Conservation (phyloP, 2,329 filamentous ascomycete species). For the Rhytidhysteron rufulum region DNA sequence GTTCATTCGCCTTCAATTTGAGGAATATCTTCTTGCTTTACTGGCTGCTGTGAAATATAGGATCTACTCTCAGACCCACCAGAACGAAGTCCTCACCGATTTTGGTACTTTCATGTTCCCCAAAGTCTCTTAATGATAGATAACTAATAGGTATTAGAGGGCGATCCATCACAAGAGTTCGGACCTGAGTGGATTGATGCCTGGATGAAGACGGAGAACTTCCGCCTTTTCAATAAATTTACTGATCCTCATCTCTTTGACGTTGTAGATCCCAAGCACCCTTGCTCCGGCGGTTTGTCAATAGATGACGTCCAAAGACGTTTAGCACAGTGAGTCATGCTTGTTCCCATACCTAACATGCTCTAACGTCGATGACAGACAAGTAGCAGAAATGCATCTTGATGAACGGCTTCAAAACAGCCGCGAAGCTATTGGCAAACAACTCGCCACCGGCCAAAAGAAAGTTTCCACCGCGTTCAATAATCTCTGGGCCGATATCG, state of each 20-base stretch:
- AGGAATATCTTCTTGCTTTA: conserved; percentile 89
- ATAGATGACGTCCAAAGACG: conserved; percentile 93
- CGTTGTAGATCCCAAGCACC: conserved; percentile 88
- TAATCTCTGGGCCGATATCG: conserved; percentile 86
- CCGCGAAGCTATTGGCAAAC: conserved; percentile 80
- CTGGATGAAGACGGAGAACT: conserved; percentile 88
- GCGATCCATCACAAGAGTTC: conserved; percentile 82
- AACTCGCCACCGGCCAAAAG: conserved; percentile 81
- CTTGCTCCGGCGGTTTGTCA: conserved; percentile 84
- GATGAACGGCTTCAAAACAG: conserved; percentile 85
- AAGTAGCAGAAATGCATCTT: conserved; percentile 88
- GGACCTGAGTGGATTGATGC: conserved; percentile 78
- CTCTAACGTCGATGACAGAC: conserved; percentile 45
- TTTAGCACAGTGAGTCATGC: conserved; percentile 66
- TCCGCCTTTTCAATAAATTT: conserved; percentile 73
- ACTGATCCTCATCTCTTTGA: conserved; percentile 85
- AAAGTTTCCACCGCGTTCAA: conserved; percentile 86
- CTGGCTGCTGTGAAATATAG: conserved; percentile 89
- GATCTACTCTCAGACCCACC: conserved; percentile 42
- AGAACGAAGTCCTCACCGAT: conserved; percentile 58
- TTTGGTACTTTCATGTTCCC: too few relatives aligned
- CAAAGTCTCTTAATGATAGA: too few relatives aligned
- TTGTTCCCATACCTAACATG: too few relatives aligned
- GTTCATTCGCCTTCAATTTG: conserved; percentile 94
- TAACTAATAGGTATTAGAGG: conserved; percentile 61